A percentile compares a stretch with the other conserved stretches of the same genome.
Conservation (phyloP, 306 rosid species). For the Canavalia gladiata region DNA sequence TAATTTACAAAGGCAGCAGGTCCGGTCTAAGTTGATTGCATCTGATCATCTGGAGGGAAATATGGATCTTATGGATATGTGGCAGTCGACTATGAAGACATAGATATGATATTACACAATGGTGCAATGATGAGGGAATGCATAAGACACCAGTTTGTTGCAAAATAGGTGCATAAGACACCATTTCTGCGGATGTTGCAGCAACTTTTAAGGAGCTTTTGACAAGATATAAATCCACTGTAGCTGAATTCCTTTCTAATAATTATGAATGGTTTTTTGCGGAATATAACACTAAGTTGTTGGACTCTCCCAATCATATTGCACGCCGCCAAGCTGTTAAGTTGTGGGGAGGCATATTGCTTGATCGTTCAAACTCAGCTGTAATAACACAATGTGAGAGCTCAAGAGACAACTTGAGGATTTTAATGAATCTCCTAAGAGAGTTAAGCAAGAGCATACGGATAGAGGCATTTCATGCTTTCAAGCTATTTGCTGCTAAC, state of each 20-base stretch:
- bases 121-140: conserved; percentile 99
- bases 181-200: conserved; percentile 99
- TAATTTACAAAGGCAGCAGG: conserved; percentile 95
- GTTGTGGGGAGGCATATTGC: conserved; percentile 95
- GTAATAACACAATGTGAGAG: conserved; percentile 97
- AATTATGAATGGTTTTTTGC: conserved; percentile 98
- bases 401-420: conserved; percentile 97
- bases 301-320: conserved; percentile 93
- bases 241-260: conserved; percentile 90
- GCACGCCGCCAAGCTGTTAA: conserved; percentile 97
- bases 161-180: conserved; percentile 91
- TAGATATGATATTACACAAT: conserved; percentile 95
- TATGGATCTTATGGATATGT: conserved; percentile 85
- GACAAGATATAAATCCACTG: conserved; percentile 98
- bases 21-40: conserved; percentile 91
- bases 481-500: conserved; percentile 96
- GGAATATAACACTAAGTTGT: conserved; percentile 89
- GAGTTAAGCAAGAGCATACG: conserved; percentile 98
- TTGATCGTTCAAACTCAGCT: conserved; percentile 94
- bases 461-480: conserved; percentile 95
- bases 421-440: conserved; percentile 96
- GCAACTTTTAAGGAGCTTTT: conserved; percentile 98
- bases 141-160: conserved; percentile 98
- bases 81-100: conserved; percentile 79
- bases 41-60: conserved; percentile 93